These are phyloP conservation scores for Isatis tinctoria DNA, from an alignment of 345 rosid species.

Conservation along the genomic window DNA sequence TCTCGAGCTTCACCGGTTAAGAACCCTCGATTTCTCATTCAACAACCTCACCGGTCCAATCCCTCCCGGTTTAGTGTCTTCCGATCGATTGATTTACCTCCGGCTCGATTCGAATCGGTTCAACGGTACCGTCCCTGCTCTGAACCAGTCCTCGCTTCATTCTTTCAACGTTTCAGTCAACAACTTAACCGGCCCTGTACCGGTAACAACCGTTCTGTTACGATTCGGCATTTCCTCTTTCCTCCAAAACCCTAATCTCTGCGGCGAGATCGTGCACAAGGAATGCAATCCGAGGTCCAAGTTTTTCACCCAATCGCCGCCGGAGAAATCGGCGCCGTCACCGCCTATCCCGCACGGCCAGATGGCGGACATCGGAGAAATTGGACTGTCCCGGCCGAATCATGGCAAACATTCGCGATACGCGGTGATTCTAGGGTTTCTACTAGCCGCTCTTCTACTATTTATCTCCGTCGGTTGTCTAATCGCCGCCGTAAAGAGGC, in stretches of 20 bases:
- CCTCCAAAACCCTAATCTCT: conserved; percentile 61
- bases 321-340: conserved; percentile 44
- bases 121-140: conserved; percentile 58
- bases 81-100: conserved; percentile 50
- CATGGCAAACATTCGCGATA: conserved; percentile 38
- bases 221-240: conserved; percentile 64
- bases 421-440: conserved; percentile 49
- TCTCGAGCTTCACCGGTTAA: conserved; percentile 50
- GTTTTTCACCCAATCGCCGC: conserved; percentile 51
- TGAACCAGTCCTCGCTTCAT: conserved; percentile 72
- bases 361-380: conserved; percentile 46
- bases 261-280: conserved; percentile 84
- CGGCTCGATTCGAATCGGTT: conserved; percentile 63
- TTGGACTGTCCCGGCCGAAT: conserved; percentile 31
- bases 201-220: conserved; percentile 51
- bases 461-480: conserved; percentile 53
- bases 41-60: conserved; percentile 63
- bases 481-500: conserved; percentile 45
- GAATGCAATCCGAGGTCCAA: conserved; percentile 62
- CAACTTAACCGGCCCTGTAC: conserved; percentile 66
- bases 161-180: conserved; percentile 67
- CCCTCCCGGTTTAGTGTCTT: conserved; percentile 38
- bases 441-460: conserved; percentile 44
- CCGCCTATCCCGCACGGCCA: conserved; percentile 43
- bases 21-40: conserved; percentile 61